phyloP scores from a whole-genome alignment of 148 eudicot genomes.

The Rhododendron griersonianum region DNA sequence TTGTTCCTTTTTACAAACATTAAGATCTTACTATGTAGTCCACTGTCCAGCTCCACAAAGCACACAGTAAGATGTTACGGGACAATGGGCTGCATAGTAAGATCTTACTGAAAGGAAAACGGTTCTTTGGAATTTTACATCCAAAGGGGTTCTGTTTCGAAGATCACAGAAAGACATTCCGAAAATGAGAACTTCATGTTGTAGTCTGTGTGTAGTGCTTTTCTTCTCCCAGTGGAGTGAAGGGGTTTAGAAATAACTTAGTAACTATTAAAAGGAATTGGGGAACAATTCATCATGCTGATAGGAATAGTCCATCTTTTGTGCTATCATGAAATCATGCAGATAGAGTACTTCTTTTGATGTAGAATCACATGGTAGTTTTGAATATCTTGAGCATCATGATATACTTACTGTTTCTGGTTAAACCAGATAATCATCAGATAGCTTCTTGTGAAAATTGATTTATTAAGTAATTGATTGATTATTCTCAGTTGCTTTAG shows the following conservation, averaged over 20 bases:
- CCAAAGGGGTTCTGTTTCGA: not conserved
- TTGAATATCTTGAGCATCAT: not conserved
- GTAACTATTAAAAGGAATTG: not conserved
- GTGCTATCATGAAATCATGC: not conserved
- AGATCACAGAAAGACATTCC: not conserved
- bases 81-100: not conserved
- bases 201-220: not conserved
- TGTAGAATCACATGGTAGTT: not conserved
- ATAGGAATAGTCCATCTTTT: not conserved
- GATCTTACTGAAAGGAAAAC: not conserved
- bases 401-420: not conserved
- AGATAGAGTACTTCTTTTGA: not conserved
- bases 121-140: not conserved
- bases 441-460: not conserved
- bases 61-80: not conserved
- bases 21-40: not conserved
- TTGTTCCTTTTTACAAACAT: not conserved
- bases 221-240: not conserved
- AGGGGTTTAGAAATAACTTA: not conserved
- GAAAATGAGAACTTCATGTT: not conserved
- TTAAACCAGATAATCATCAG: not conserved
- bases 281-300: not conserved
- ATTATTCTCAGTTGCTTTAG: constrained; percentile 63
- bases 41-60: not conserved
- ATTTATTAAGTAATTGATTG: not conserved